Evolutionary conservation across 78 protist genomes (phyloP), one percentile per base, ranked within the genome.

Genomic region (Dictyostelium firmibasis): DNA sequence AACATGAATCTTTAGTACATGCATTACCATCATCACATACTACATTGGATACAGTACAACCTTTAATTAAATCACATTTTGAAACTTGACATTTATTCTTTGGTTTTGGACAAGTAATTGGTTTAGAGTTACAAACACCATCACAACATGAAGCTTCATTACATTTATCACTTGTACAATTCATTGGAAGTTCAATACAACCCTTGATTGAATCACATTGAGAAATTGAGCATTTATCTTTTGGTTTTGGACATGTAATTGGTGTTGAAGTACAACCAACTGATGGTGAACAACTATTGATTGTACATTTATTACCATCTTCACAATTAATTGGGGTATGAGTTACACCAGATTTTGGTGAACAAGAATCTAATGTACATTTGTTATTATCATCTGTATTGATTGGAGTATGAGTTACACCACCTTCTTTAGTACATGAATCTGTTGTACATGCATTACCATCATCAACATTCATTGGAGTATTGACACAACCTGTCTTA

Each of bases 251-350:
- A 29, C 95, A 91, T 2, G 47, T 2, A 4, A 81, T 13, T 64
- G 86, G 75, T 4, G 33, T 70, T 36, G 69, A 20, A 3, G 27
- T 10, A 38, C 88, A 36, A 25, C 86, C 95, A 10, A 16, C 33
- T 20, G 47, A 25, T 16, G 20, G 18, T 13, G 29, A 89, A 75
- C 89, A 84, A 23, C 25, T 27, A 72, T 84, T 76, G 29, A 72
- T 60, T 9, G 77, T 91, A 72, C 95, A 91, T 27, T 20, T 23
- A 35, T 91, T 82, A 0, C 81, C 85, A 76, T 92, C 91, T 33
- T 92, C 91, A 13, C 91, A 29, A 6, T 31, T 31, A 33, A 72
- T 11, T 57, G 74, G 74, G 0, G 41, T 23, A 35, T 33, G 72
- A 53, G 29, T 20, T 5, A 33, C 16, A 16, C 75, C 86, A 1